Evolutionary conservation across 768 basidiomycete genomes (phyloP), one percentile per base, ranked within the genome.

Genomic region (Trametes elegans): DNA sequence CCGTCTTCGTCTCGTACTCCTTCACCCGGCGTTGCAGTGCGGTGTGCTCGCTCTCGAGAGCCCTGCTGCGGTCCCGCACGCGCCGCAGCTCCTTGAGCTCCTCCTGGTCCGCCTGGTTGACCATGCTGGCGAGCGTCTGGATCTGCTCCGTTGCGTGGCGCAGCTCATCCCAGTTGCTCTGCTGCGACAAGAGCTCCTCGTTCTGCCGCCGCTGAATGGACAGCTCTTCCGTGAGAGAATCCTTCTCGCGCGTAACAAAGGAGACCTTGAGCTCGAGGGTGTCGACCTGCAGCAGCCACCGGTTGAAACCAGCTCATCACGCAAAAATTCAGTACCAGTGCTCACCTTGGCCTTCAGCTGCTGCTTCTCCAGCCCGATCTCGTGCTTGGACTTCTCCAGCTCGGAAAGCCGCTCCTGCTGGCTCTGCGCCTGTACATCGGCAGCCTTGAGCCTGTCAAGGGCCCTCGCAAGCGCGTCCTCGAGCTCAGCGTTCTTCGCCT

Each of bases 141-240:
- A 93, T 81, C 68, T 92, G 87, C 63, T 90, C 87, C 3, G 83
- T 77, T 1, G 84, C 79, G 42, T 79, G 81, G 24, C 77, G 84
- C 19, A 92, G 75, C 39, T 84, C 81, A n/a, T 89, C 87, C 90
- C 88, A 91, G 49, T 88, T 82, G n/a, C 68, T 75, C 63, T 88
- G 85, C 60, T 92, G 87, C 23, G 79, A 72, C 1, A 75, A 42
- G 16, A 88, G 71, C 23, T 76, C 73, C 38, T 88, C 83, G 53
- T 83, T 76, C 50, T 88, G 83, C 64, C 75, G 78, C 64, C 81
- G 83, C 31, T 90, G 75, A 16, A 70, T 60, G 35, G 71, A 68
- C 16, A 87, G 71, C 21, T 80, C 75, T 47, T 82, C 78, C 4
- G 72, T 61, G 0, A 81, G 73, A 13, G 77, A 67, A 8, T 88